Evolutionary conservation across 306 rosid species (phyloP), one percentile per base, ranked within the genome.

Genomic region (Hippophae tibetana): DNA sequence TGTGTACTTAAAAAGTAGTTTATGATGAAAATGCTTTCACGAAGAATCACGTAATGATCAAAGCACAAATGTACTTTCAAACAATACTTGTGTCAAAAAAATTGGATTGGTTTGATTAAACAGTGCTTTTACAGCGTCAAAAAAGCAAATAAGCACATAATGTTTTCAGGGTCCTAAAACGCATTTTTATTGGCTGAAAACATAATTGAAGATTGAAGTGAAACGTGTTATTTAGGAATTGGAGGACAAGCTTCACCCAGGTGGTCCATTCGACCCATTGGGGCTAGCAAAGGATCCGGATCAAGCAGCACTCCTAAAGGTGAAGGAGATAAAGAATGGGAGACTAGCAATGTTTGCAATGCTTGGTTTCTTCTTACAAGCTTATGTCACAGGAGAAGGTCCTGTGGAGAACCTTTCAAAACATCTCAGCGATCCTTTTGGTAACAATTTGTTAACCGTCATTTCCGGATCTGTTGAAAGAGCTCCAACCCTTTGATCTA

Each of bases 341-440:
- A 86, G 97, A 72, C 85, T 93, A 41, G 97, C 99, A 3, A 86
- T 93, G 99, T 93, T 93, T 73, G 68, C 99, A 18, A 93, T 93
- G 99, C 90, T 93, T 12, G 99, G 99, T 58, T 93, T 93, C 86
- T 93, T 7, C 78, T 8, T 93, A 13, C 99, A 93, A 81, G 97
- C 99, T 23, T 93, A 93, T 47, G 89, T 93, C 6, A 93, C 99
- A 0, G 99, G 99, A 41, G 99, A 93, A 75, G 99, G 99, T 31
- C 99, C 97, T 0, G 99, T 93, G 10, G 99, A 93, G 76, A 93
- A 93, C 74, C 84, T 93, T 49, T 79, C 99, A 4, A 93, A 93
- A 54, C 99, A 93, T 84, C 96, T 93, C 71, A 93, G 97, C 27
- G 99, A 93, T 68, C 99, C 99, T 57, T 93, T 93, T 57, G 97